phyloP scores from a whole-genome alignment of 2,329 filamentous ascomycete genomes.

The Ophiostoma montium region DNA sequence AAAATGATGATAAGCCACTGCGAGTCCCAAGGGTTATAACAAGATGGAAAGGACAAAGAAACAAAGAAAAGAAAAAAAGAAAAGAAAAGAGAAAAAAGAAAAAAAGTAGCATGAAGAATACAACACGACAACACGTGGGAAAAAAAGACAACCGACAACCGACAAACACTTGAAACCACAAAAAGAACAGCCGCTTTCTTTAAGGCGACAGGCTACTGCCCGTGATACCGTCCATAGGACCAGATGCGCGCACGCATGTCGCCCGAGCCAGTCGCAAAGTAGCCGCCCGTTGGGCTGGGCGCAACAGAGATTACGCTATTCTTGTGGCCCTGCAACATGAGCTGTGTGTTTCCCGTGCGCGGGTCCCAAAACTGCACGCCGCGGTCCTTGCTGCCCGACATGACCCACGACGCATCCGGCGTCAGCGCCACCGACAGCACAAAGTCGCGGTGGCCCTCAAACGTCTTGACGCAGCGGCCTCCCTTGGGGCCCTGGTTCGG shows the following conservation, averaged over 20 bases:
- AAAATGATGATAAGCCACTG: constrained; percentile 1
- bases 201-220: constrained; percentile 9
- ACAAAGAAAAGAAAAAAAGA: neutral
- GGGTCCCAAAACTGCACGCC: constrained; percentile 99
- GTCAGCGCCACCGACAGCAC: constrained; percentile 92
- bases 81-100: neutral
- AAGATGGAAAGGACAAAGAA: neutral
- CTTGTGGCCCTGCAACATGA: constrained; percentile 98
- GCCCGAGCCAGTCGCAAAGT: constrained; percentile 92
- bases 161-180: constrained; percentile 4
- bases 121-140: neutral
- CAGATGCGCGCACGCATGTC: constrained; percentile 97
- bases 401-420: constrained; percentile 87
- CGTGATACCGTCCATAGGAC: constrained; percentile 49
- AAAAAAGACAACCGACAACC: constrained; percentile 2
- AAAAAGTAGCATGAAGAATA: neutral
- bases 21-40: constrained; percentile 1
- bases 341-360: constrained; percentile 78
- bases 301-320: constrained; percentile 97
- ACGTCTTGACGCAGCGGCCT: constrained; percentile 90
- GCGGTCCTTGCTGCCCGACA: constrained; percentile 92
- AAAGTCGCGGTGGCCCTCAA: constrained; percentile 96
- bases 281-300: constrained; percentile 72
- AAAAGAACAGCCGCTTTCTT: neutral
- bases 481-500: constrained; percentile 58